Evolutionary conservation across 306 rosid species (phyloP), one percentile per base, ranked within the genome.

Genomic region (Rosa lucieae): DNA sequence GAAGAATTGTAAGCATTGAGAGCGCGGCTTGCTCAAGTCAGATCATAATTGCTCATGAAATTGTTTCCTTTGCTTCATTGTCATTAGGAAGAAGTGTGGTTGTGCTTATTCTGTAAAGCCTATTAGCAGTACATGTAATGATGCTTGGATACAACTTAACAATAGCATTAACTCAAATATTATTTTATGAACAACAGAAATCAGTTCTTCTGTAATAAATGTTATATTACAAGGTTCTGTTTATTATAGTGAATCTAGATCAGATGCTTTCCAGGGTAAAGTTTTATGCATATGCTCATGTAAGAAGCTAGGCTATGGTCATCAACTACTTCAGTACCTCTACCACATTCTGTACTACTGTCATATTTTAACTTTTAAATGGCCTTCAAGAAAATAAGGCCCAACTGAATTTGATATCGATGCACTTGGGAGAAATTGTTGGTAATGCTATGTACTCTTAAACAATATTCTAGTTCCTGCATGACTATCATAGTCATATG

Each of bases 381-480:
- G 29, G n/a, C n/a, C 96, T 94, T 70, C 78, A 92, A 13, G 98
- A 94, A 82, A 94, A 94, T 77, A 92, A 87, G 83, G 97, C 98
- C 4, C 97, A 94, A 75, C 72, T 94, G 80, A 94, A 92, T 84
- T 94, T 96, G 42, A 92, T 94, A 84, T 90, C 97, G 10, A 94
- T 94, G 98, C 97, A 94, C 84, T 93, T 94, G 67, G 98, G 98
- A 58, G 98, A 94, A 87, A 94, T 97, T 82, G 97, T 94, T 80
- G 98, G 98, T 94, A 90, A 59, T 72, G 67, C 78, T 65, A 81
- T 61, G 11, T 78, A 59, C 82, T 66, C 48, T 40, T 67, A 1
- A 48, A 61, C 61, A 58, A 23, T 39, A 29, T 58, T 5, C 15
- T 5, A 2, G 47, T 68, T 48, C 37, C 70, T 61, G 47, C 70